These are phyloP conservation scores for Citropsis articulata DNA, from an alignment of 345 rosid genomes.

Conservation along the genomic window DNA sequence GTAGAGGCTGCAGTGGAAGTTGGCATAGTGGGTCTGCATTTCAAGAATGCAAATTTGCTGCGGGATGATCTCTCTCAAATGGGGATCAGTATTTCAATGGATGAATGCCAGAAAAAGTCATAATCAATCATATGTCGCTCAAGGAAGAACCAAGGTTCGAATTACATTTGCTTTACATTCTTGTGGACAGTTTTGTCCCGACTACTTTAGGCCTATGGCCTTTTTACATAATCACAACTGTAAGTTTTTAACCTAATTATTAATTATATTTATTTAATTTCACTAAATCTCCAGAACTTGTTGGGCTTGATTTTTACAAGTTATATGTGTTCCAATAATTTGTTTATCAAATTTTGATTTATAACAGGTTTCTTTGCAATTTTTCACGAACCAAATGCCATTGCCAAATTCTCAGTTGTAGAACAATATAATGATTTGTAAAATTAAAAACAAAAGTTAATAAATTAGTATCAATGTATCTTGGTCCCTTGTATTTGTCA, in stretches of 20 bases:
- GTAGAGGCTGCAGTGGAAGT: slow-evolving; percentile 69
- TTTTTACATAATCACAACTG: background rate
- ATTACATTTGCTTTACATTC: background rate
- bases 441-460: too few species aligned
- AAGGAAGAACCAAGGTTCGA: background rate
- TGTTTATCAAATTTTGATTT: too few species aligned
- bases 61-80: slow-evolving; percentile 41
- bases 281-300: background rate
- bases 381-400: background rate
- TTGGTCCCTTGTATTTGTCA: too few species aligned
- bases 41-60: slow-evolving; percentile 55
- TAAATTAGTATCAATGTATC: too few species aligned
- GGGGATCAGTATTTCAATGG: slow-evolving; percentile 44
- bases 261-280: background rate
- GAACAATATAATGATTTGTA: too few species aligned
- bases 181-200: background rate
- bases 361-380: too few species aligned
- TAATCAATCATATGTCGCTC: background rate
- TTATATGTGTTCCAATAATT: background rate
- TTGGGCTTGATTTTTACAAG: background rate
- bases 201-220: background rate
- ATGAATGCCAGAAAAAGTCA: slow-evolving; percentile 13
- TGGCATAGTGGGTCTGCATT: slow-evolving; percentile 68
- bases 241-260: background rate
- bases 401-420: background rate